Percentiles rank a stretch among this genome's conserved stretches.
Evolutionary conservation across 768 basidiomycete species (phyloP).

Genomic region (Suillus clintonianus): DNA sequence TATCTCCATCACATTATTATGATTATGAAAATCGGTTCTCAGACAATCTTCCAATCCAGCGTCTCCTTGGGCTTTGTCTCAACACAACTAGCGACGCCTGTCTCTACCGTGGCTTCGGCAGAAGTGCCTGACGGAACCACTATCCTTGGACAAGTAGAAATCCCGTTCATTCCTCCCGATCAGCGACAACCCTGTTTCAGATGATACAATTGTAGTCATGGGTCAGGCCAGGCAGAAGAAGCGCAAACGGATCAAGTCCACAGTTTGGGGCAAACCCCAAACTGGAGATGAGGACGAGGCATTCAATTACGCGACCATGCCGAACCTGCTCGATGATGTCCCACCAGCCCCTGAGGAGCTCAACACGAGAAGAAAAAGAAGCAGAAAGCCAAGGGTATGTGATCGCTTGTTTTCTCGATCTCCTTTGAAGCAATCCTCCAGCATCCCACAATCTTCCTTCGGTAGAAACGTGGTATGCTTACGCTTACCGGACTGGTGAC

Average conservation of each 20-base stretch:
- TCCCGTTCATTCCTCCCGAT: constrained; percentile 75
- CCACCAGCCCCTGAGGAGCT: constrained; percentile 33
- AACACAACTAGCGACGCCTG: too few species aligned
- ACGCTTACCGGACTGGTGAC: constrained; percentile 11
- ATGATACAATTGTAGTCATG: constrained; percentile 73
- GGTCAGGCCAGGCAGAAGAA: constrained; percentile 67
- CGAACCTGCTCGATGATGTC: constrained; percentile 72
- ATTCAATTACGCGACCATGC: constrained; percentile 69
- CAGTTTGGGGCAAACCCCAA: constrained; percentile 11
- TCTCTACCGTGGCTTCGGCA: too few species aligned
- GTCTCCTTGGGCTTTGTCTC: too few species aligned
- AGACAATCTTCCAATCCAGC: too few species aligned
- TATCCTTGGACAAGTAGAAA: constrained; percentile 50
- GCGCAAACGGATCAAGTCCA: constrained; percentile 52
- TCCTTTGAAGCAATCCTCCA: not conserved
- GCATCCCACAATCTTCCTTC: not conserved
- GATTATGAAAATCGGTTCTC: too few species aligned
- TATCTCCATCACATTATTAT: too few species aligned
- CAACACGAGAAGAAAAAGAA: constrained; percentile 49
- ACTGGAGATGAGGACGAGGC: constrained; percentile 34
- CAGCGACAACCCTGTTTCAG: constrained; percentile 48
- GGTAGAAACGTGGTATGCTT: constrained; percentile 2
- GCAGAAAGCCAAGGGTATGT: constrained; percentile 45
- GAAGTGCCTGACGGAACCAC: not conserved
- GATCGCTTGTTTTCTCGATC: constrained; percentile 2